Conservation (phyloP, 805 yeast genomes). For the Candida ortonii region DNA sequence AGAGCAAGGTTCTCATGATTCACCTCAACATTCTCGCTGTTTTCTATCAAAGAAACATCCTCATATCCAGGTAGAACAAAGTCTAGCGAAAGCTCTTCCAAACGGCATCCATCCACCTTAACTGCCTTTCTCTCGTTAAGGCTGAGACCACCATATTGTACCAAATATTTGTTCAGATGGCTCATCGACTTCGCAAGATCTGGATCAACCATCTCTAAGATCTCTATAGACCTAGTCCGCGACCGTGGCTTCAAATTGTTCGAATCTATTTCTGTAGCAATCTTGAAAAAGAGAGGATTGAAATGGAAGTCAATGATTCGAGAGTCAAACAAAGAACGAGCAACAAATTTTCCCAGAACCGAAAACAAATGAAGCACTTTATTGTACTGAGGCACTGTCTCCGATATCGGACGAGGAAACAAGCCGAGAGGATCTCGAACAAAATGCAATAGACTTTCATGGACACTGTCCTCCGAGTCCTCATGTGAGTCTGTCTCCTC, state of each 20-base stretch:
- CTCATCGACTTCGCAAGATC: constrained; percentile 56
- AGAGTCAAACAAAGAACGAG: constrained; percentile 84
- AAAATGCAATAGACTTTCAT: constrained; percentile 28
- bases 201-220: constrained; percentile 52
- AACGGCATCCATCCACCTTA: constrained; percentile 28
- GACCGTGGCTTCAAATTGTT: constrained; percentile 8
- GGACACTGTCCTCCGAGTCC: constrained; percentile 4
- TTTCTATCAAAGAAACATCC: constrained; percentile 50
- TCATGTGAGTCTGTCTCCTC: constrained; percentile 14
- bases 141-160: constrained; percentile 14
- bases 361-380: constrained; percentile 53
- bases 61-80: constrained; percentile 79
- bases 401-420: constrained; percentile 63
- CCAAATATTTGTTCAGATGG: constrained; percentile 45
- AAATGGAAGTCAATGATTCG: constrained; percentile 81
- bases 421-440: constrained; percentile 51
- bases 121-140: constrained; percentile 11
- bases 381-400: constrained; percentile 34
- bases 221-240: constrained; percentile 29
- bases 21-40: constrained; percentile 54
- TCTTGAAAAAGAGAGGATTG: constrained; percentile 64
- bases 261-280: constrained; percentile 41
- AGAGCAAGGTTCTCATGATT: constrained; percentile 50
- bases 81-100: constrained; percentile 56
- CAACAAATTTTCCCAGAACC: constrained; percentile 77